A percentile compares a stretch with the other conserved stretches of the same genome.
Evolutionary conservation across 805 yeast genomes (phyloP).

Genomic region (Cyberlindnera sargentensis): DNA sequence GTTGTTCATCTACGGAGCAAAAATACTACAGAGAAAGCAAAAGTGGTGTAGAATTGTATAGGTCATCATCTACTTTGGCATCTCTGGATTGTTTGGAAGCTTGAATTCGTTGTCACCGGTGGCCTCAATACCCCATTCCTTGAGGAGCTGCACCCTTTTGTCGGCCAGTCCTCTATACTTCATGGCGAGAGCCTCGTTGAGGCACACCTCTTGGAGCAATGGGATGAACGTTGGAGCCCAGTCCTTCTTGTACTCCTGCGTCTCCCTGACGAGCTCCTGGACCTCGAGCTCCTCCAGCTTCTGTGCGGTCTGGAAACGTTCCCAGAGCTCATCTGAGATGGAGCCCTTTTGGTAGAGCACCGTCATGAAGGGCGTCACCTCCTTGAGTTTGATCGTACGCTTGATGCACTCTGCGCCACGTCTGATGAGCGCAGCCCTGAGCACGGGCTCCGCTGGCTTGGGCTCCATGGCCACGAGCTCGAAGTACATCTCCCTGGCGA

Average conservation of each 20-base stretch:
- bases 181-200: conserved; percentile 85
- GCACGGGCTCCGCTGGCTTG: conserved; percentile 69
- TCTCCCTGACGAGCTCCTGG: conserved; percentile 67
- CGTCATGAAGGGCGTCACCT: conserved; percentile 61
- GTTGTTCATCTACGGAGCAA: too few relatives aligned
- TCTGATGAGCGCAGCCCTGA: conserved; percentile 59
- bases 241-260: conserved; percentile 63
- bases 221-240: conserved; percentile 78
- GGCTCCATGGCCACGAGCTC: conserved; percentile 45
- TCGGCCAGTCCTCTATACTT: conserved; percentile 40
- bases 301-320: conserved; percentile 69
- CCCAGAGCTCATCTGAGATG: conserved; percentile 83
- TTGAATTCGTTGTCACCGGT: conserved; percentile 13
- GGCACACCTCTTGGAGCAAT: conserved; percentile 80
- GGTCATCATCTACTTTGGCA: background rate
- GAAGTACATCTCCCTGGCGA: conserved; percentile 55
- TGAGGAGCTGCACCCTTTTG: conserved; percentile 29
- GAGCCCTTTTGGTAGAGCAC: conserved; percentile 80
- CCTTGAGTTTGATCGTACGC: conserved; percentile 76
- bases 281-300: conserved; percentile 79
- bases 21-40: too few relatives aligned
- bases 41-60: too few relatives aligned
- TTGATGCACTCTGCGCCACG: conserved; percentile 87
- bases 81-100: conserved; percentile 10
- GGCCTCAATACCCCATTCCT: conserved; percentile 26